A percentile compares a stretch with the other conserved stretches of the same genome.
These are phyloP conservation scores for Chaetomiaceae sp. DNA, from an alignment of 2,329 filamentous ascomycete species.

Conservation along the genomic window DNA sequence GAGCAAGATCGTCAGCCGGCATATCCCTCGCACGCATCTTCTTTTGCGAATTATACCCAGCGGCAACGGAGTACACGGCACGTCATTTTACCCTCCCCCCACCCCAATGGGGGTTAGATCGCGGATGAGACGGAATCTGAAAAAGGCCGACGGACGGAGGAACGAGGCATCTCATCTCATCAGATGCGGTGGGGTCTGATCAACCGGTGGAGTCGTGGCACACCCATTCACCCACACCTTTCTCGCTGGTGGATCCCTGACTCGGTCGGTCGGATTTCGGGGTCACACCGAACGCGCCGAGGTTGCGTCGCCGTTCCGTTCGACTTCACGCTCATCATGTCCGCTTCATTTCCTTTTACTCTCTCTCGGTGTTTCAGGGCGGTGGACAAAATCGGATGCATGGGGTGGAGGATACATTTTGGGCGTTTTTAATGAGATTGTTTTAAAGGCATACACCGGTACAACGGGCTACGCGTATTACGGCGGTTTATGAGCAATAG, in stretches of 20 bases:
- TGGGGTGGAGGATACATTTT: not conserved
- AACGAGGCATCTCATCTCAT: not conserved
- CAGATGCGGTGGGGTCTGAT: slow-evolving; percentile 5
- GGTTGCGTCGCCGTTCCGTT: not conserved
- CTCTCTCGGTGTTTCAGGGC: not conserved
- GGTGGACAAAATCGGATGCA: slow-evolving; percentile 1
- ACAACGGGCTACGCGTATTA: too few species aligned
- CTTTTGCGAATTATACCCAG: slow-evolving; percentile 12
- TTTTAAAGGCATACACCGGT: too few species aligned
- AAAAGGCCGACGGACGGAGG: not conserved
- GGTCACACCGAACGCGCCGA: not conserved
- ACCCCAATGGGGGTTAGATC: not conserved
- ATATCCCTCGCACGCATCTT: not conserved
- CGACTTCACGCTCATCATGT: too few species aligned
- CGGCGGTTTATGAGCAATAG: too few species aligned
- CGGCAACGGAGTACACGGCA: slow-evolving; percentile 5
- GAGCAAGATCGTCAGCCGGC: not conserved
- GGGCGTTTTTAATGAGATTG: not conserved
- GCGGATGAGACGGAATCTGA: slow-evolving; percentile 9
- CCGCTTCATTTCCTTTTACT: not conserved
- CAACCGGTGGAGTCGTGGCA: not conserved
- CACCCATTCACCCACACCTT: too few species aligned
- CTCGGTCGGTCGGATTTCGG: slow-evolving; percentile 8
- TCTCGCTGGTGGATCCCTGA: too few species aligned
- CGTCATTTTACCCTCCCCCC: slow-evolving; percentile 8